Evolutionary conservation across 2,329 filamentous ascomycete species (phyloP).

Genomic region (Diaporthe sp.): DNA sequence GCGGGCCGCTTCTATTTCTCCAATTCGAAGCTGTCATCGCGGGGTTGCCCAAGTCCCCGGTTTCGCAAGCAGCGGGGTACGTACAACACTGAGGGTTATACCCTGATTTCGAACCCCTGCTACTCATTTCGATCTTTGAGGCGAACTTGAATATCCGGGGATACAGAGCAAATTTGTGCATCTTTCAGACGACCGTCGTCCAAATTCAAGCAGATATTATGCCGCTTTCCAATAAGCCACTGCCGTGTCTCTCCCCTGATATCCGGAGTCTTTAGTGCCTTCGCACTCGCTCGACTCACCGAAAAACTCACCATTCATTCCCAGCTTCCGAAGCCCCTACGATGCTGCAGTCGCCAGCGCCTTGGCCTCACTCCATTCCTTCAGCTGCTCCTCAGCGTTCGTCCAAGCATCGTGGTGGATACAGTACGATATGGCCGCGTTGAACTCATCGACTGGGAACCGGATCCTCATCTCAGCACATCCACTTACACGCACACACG

Average conservation of each 20-base stretch:
- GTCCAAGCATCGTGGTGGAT: slow-evolving; percentile 30
- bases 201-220: neutral
- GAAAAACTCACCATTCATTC: too few relatives aligned
- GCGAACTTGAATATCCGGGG: too few relatives aligned
- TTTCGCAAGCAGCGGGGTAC: slow-evolving; percentile 24
- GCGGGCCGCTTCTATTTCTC: neutral
- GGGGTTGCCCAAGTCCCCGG: slow-evolving; percentile 27
- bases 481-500: neutral
- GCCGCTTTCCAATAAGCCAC: neutral
- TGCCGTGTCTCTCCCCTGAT: too few relatives aligned
- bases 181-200: neutral
- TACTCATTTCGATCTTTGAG: too few relatives aligned
- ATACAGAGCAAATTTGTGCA: neutral
- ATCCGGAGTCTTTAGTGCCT: too few relatives aligned
- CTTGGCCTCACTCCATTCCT: neutral
- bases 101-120: neutral
- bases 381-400: slow-evolving; percentile 28
- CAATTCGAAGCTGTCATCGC: slow-evolving; percentile 31
- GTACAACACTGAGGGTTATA: neutral
- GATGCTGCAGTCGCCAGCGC: neutral
- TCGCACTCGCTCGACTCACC: neutral
- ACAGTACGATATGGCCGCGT: slow-evolving; percentile 21
- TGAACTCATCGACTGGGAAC: slow-evolving; percentile 20
- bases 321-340: neutral
- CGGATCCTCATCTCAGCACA: neutral